Evolutionary conservation across 1,284 basidiomycete species (phyloP).

Genomic region (Ceratobasidium sp.): DNA sequence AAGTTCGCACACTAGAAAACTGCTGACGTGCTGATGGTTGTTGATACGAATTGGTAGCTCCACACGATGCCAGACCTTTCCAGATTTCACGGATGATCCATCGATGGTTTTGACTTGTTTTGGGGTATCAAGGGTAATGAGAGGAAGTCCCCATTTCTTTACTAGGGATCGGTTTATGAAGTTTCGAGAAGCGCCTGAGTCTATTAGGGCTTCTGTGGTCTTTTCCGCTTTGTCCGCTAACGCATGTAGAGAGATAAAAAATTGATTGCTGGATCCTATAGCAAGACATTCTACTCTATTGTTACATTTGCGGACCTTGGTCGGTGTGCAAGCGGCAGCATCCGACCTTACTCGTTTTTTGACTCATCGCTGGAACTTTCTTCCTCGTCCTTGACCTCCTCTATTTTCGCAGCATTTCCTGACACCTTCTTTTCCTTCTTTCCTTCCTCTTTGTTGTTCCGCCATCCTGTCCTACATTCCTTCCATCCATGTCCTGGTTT

Average conservation of each 20-base stretch:
- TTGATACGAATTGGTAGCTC: neutral
- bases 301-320: neutral
- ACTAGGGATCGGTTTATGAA: slow-evolving; percentile 7
- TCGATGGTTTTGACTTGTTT: neutral
- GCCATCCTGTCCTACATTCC: neutral
- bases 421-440: neutral
- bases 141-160: neutral
- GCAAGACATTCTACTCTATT: neutral
- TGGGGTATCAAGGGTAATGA: neutral
- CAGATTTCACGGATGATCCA: neutral
- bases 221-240: neutral
- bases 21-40: too few species aligned
- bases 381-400: neutral
- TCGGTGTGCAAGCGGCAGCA: neutral
- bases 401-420: neutral
- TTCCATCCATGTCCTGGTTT: neutral
- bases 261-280: neutral
- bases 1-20: too few species aligned
- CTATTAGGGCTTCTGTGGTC: slow-evolving; percentile 3
- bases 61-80: slow-evolving; percentile 9
- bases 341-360: slow-evolving; percentile 7
- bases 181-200: slow-evolving; percentile 8
- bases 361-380: neutral
- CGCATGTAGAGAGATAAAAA: neutral
- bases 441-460: too few species aligned